Conservation (phyloP, 768 basidiomycete species). For the Agaricus sinodeliciosus region DNA sequence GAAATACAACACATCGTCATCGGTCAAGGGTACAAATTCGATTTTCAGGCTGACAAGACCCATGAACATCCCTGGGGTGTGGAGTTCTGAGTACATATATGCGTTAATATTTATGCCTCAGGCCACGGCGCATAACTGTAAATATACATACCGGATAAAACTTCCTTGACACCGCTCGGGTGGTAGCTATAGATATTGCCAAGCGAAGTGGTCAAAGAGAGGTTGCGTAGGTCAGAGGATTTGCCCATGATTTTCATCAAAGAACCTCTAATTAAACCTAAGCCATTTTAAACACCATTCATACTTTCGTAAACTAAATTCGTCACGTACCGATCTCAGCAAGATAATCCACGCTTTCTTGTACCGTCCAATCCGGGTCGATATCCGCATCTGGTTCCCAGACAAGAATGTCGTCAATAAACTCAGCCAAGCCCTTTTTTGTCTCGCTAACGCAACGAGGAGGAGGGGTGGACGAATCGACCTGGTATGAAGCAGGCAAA, state of each 20-base stretch:
- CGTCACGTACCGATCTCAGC: constrained; percentile 39
- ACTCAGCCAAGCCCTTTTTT: constrained; percentile 31
- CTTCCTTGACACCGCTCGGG: constrained; percentile 39
- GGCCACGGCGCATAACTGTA: not conserved
- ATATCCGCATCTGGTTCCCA: constrained; percentile 37
- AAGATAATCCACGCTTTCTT: constrained; percentile 37
- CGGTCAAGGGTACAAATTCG: not conserved
- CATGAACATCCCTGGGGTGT: not conserved
- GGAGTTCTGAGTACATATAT: constrained; percentile 1
- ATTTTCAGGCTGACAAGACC: not conserved
- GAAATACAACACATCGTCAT: constrained; percentile 3
- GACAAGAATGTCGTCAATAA: constrained; percentile 32
- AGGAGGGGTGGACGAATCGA: not conserved
- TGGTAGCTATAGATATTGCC: constrained; percentile 43
- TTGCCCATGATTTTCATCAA: constrained; percentile 36
- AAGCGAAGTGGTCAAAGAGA: constrained; percentile 41
- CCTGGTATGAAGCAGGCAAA: not conserved
- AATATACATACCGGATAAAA: constrained; percentile 1
- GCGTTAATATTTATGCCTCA: not conserved
- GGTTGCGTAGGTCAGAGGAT: constrained; percentile 39
- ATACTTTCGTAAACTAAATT: constrained; percentile 24
- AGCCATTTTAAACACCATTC: constrained; percentile 39
- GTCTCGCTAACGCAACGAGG: not conserved
- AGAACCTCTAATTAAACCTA: constrained; percentile 38
- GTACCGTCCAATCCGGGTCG: constrained; percentile 21